These are phyloP conservation scores for Dichotomocladium elegans DNA, from an alignment of 371 early-diverging fungal genomes.

Conservation along the genomic window DNA sequence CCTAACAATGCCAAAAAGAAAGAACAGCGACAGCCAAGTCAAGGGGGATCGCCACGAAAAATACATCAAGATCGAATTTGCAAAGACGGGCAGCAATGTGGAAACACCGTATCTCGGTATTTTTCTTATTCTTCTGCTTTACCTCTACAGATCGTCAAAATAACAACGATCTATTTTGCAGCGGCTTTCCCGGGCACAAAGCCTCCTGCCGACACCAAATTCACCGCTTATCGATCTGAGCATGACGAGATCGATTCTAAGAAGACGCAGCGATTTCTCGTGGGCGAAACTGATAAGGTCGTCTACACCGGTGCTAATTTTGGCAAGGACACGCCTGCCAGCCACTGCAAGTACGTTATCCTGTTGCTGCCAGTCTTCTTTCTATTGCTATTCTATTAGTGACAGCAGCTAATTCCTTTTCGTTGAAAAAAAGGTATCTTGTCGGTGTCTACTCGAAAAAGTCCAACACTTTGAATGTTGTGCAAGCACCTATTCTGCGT, in stretches of 20 bases:
- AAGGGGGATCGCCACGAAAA: slow-evolving; percentile 1
- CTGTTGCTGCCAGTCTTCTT: neutral
- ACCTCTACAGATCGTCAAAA: too few relatives aligned
- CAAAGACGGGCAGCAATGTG: neutral
- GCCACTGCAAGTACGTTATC: slow-evolving; percentile 51
- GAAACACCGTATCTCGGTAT: slow-evolving; percentile 39
- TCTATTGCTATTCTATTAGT: neutral
- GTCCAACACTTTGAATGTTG: slow-evolving; percentile 59
- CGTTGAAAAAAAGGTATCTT: slow-evolving; percentile 52
- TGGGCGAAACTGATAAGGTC: slow-evolving; percentile 71
- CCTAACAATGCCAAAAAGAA: too few relatives aligned
- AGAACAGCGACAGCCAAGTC: slow-evolving; percentile 9
- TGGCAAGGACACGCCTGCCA: slow-evolving; percentile 49
- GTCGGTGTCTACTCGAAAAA: slow-evolving; percentile 73
- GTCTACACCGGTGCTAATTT: slow-evolving; percentile 67
- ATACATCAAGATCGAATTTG: slow-evolving; percentile 11
- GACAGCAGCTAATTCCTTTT: neutral
- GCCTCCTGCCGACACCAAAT: slow-evolving; percentile 26
- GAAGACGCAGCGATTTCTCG: slow-evolving; percentile 40
- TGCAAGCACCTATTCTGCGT: slow-evolving; percentile 63
- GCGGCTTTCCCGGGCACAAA: slow-evolving; percentile 44
- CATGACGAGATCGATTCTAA: slow-evolving; percentile 5
- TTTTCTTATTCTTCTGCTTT: neutral
- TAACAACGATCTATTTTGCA: slow-evolving; percentile 1
- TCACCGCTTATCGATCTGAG: slow-evolving; percentile 22